Conservation (phyloP, 352 stramenopile species). For the Pelagophyceae sp. region DNA sequence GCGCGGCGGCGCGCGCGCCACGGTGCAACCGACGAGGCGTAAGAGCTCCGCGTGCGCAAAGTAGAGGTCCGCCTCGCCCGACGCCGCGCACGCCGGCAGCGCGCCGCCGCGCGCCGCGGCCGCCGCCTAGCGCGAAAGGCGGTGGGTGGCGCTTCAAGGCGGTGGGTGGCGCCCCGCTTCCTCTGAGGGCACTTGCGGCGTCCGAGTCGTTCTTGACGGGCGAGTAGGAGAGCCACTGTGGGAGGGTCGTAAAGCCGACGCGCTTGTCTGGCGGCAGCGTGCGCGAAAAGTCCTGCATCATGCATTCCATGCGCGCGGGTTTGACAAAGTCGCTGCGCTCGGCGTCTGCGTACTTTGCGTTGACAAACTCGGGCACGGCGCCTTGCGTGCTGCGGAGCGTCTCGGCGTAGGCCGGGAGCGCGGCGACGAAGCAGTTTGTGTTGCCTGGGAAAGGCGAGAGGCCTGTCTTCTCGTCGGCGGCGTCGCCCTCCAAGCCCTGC, state of each 20-base stretch:
- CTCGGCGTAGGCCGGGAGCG: slow-evolving; percentile 56
- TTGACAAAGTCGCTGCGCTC: slow-evolving; percentile 67
- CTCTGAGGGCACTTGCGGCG: too few relatives aligned
- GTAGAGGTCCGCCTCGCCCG: slow-evolving; percentile 59
- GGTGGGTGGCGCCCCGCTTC: too few relatives aligned
- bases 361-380: slow-evolving; percentile 78
- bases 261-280: slow-evolving; percentile 41
- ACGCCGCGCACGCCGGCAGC: slow-evolving; percentile 50
- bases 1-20: slow-evolving; percentile 24
- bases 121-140: too few relatives aligned
- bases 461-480: slow-evolving; percentile 50
- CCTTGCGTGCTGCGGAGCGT: slow-evolving; percentile 52
- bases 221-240: slow-evolving; percentile 71
- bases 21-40: slow-evolving; percentile 44
- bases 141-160: too few relatives aligned
- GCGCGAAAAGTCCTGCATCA: slow-evolving; percentile 68
- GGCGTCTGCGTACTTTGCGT: slow-evolving; percentile 75
- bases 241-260: slow-evolving; percentile 74
- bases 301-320: slow-evolving; percentile 53
- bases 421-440: slow-evolving; percentile 74
- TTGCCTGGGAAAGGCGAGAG: slow-evolving; percentile 76
- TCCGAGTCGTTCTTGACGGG: slow-evolving; percentile 71
- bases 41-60: slow-evolving; percentile 49
- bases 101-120: slow-evolving; percentile 46
- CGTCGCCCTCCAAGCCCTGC: slow-evolving; percentile 36